Percentiles rank a stretch among this genome's conserved stretches.
phyloP scores from a whole-genome alignment of 495 filamentous ascomycete species.

The Hyaloscypha hepaticicola region DNA sequence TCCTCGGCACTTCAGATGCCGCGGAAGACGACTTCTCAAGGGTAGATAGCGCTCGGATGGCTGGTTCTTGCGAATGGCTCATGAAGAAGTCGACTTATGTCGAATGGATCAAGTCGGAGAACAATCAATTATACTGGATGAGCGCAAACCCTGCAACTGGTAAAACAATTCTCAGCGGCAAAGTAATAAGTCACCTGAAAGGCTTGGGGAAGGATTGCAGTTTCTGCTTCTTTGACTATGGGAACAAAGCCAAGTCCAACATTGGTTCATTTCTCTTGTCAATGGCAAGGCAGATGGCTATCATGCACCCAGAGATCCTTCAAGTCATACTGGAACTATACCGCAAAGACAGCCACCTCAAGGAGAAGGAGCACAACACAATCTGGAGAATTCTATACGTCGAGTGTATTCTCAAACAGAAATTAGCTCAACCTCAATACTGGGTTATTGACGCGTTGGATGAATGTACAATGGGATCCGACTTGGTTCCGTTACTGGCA shows the following conservation, averaged over 20 bases:
- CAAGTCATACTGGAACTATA: background rate
- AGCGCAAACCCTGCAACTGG: constrained; percentile 35
- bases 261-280: constrained; percentile 31
- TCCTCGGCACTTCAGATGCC: background rate
- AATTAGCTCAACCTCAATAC: too few relatives aligned
- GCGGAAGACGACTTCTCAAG: background rate
- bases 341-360: background rate
- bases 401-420: constrained; percentile 21
- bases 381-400: constrained; percentile 28
- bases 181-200: constrained; percentile 36
- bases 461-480: background rate
- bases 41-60: constrained; percentile 20
- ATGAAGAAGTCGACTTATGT: background rate
- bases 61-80: background rate
- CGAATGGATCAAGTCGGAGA: background rate
- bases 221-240: constrained; percentile 39
- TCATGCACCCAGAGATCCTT: background rate
- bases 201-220: constrained; percentile 32
- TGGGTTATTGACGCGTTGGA: background rate
- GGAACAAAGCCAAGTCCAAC: constrained; percentile 27
- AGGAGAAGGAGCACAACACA: constrained; percentile 15
- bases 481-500: background rate
- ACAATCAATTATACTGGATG: constrained; percentile 26
- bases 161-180: constrained; percentile 40
- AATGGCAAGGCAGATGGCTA: constrained; percentile 37